Percentiles rank a stretch among this genome's conserved stretches.
These are phyloP conservation scores for Saturnispora galanensis DNA, from an alignment of 805 yeast genomes.

Conservation along the genomic window DNA sequence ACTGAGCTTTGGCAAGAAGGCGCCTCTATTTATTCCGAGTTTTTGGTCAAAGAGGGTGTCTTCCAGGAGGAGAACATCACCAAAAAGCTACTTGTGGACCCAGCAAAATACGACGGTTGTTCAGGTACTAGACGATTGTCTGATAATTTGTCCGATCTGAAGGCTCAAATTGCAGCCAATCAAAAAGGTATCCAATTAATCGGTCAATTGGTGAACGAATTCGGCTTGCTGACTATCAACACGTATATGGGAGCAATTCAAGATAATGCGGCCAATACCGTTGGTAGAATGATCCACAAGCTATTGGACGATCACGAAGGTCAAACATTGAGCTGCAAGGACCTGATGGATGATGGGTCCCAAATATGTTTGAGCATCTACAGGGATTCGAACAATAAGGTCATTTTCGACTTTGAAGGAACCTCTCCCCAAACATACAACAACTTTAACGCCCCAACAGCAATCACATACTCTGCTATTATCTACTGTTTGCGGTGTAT, in stretches of 20 bases:
- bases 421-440: slow-evolving; percentile 84
- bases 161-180: slow-evolving; percentile 85
- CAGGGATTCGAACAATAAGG: slow-evolving; percentile 38
- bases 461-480: slow-evolving; percentile 83
- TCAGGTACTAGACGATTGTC: slow-evolving; percentile 78
- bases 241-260: slow-evolving; percentile 78
- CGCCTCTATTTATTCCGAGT: slow-evolving; percentile 72
- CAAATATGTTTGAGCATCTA: slow-evolving; percentile 43
- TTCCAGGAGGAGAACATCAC: slow-evolving; percentile 69
- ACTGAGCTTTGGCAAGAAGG: slow-evolving; percentile 84
- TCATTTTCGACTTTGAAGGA: slow-evolving; percentile 75
- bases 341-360: slow-evolving; percentile 78
- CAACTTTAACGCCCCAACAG: slow-evolving; percentile 86
- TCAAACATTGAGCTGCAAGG: slow-evolving; percentile 40
- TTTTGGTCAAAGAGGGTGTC: slow-evolving; percentile 58
- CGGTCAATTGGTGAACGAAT: slow-evolving; percentile 50
- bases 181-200: slow-evolving; percentile 71
- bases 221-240: slow-evolving; percentile 47
- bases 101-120: slow-evolving; percentile 76
- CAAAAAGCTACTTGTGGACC: slow-evolving; percentile 50
- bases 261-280: slow-evolving; percentile 65
- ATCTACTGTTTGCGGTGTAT: slow-evolving; percentile 78
- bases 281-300: slow-evolving; percentile 41
- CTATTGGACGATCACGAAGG: slow-evolving; percentile 35
- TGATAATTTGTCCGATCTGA: slow-evolving; percentile 77